Evolutionary conservation across 2,329 filamentous ascomycete species (phyloP).

Genomic region (Claviceps quebecensis): DNA sequence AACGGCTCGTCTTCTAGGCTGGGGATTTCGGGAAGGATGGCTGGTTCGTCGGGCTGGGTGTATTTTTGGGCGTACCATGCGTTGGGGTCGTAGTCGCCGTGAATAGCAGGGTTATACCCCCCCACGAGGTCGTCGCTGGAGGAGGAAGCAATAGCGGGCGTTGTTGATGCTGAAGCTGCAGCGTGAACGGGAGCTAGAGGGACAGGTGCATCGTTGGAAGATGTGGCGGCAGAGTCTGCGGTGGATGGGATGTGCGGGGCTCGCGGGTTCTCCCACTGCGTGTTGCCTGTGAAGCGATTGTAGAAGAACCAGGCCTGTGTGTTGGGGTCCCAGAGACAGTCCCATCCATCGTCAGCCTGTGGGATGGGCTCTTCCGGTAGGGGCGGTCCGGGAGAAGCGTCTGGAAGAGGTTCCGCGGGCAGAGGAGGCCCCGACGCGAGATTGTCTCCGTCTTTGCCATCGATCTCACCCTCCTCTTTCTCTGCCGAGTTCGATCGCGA

Average conservation of each 20-base stretch:
- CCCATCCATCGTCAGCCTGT: slow-evolving; percentile 61
- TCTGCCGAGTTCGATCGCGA: not conserved
- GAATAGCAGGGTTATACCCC: slow-evolving; percentile 91
- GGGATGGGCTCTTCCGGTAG: slow-evolving; percentile 29
- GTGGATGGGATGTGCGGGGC: slow-evolving; percentile 27
- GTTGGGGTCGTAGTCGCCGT: slow-evolving; percentile 90
- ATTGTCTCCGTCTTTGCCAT: slow-evolving; percentile 1
- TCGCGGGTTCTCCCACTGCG: slow-evolving; percentile 81
- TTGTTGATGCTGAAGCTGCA: slow-evolving; percentile 11
- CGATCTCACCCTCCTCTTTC: slow-evolving; percentile 3
- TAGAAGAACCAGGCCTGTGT: slow-evolving; percentile 67
- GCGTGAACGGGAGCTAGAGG: slow-evolving; percentile 14
- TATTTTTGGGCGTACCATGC: slow-evolving; percentile 74
- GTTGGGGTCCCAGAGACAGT: slow-evolving; percentile 58
- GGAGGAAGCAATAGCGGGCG: slow-evolving; percentile 16
- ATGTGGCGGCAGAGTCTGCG: not conserved
- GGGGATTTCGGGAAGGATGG: slow-evolving; percentile 14
- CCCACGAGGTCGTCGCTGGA: slow-evolving; percentile 34
- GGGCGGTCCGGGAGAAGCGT: slow-evolving; percentile 19
- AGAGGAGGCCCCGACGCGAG: slow-evolving; percentile 15
- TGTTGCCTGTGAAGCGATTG: slow-evolving; percentile 62
- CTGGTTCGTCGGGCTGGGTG: slow-evolving; percentile 20
- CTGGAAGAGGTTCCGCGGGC: slow-evolving; percentile 18
- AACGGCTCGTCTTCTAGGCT: slow-evolving; percentile 39
- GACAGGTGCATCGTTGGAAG: slow-evolving; percentile 14